Evolutionary conservation across 176 grass and related monocot genomes (phyloP).

Genomic region (Urochloa ruziziensis): DNA sequence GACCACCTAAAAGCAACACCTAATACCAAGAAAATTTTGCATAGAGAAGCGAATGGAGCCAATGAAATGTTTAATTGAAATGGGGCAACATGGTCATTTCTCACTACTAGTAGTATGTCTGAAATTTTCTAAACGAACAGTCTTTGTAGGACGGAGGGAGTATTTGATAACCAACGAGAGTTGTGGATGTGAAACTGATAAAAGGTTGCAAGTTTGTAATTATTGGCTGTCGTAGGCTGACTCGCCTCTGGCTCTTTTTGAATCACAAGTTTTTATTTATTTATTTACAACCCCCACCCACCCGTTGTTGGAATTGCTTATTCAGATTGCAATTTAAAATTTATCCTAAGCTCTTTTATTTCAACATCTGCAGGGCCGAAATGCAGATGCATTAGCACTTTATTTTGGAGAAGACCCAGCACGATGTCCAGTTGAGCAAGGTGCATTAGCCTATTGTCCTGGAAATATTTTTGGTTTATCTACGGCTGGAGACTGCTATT

Average conservation of each 20-base stretch:
- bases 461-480: constrained; percentile 15
- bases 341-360: constrained; percentile 5
- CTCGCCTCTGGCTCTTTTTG: too few species aligned
- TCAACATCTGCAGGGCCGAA: constrained; percentile 67
- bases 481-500: constrained; percentile 6
- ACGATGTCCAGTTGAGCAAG: constrained; percentile 95
- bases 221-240: too few species aligned
- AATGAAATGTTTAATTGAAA: too few species aligned
- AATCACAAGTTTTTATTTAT: neutral
- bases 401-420: constrained; percentile 99
- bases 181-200: neutral
- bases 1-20: too few species aligned
- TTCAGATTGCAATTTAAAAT: neutral
- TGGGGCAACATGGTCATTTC: too few species aligned
- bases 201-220: neutral
- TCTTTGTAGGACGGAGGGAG: too few species aligned
- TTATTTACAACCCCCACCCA: neutral
- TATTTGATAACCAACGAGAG: neutral
- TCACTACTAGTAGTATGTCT: too few species aligned
- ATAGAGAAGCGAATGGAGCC: too few species aligned
- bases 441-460: constrained; percentile 36
- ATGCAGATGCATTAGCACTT: constrained; percentile 95
- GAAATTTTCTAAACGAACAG: too few species aligned
- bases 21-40: too few species aligned
- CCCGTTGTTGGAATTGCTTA: neutral